Conservation (phyloP, 129 eudicot species). For the Scalesia atractyloides region DNA sequence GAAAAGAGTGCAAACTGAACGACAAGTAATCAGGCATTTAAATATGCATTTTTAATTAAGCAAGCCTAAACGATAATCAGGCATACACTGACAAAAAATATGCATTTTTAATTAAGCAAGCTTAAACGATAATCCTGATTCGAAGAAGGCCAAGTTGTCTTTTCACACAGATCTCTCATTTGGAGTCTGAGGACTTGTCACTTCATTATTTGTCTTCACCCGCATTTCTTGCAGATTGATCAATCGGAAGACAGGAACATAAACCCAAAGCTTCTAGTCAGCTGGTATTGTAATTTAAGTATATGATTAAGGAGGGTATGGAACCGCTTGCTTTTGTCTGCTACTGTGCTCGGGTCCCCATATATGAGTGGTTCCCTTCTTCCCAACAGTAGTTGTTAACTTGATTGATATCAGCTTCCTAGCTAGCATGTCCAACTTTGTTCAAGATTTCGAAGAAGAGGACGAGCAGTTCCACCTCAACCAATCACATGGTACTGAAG, state of each 20-base stretch:
- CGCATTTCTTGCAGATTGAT: not conserved
- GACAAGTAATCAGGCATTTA: constrained; percentile 28
- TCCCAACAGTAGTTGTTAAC: not conserved
- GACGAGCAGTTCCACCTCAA: constrained; percentile 24
- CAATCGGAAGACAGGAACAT: not conserved
- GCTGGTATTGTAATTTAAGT: too few species aligned
- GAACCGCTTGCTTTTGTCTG: constrained; percentile 2
- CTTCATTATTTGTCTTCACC: not conserved
- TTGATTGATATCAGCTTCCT: not conserved
- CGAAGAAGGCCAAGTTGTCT: constrained; percentile 29
- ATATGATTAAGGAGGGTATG: not conserved
- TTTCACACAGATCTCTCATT: constrained; percentile 23
- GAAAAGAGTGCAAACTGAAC: constrained; percentile 18
- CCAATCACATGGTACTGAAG: constrained; percentile 21
- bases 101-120: not conserved
- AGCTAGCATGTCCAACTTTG: constrained; percentile 24
- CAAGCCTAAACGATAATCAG: constrained; percentile 2
- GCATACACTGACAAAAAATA: constrained; percentile 18
- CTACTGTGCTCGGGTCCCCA: not conserved
- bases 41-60: not conserved
- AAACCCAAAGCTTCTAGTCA: not conserved
- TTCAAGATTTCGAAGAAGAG: constrained; percentile 20
- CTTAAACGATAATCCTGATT: not conserved
- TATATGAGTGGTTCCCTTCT: constrained; percentile 23
- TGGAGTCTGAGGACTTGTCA: not conserved